Evolutionary conservation across 2,329 filamentous ascomycete genomes (phyloP).

Genomic region (Cladobotryum mycophilum): DNA sequence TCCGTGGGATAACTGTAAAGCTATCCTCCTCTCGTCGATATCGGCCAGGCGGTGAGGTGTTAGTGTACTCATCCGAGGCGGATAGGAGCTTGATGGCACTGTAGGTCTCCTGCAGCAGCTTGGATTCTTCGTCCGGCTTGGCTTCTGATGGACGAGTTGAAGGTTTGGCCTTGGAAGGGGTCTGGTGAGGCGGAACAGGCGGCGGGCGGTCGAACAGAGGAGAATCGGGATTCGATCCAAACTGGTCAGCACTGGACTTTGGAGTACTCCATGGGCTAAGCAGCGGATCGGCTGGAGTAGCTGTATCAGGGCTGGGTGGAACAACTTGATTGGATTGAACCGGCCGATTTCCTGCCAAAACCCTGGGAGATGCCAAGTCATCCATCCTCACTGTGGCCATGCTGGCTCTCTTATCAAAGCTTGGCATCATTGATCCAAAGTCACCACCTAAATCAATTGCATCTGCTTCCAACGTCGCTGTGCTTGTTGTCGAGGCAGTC

Average conservation of each 20-base stretch:
- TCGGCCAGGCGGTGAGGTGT: conserved; percentile 16
- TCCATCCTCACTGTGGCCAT: conserved; percentile 41
- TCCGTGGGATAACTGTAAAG: conserved; percentile 26
- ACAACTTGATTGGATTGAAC: conserved; percentile 32
- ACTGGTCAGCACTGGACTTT: conserved; percentile 39
- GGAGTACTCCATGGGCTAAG: conserved; percentile 48
- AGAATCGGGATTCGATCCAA: conserved; percentile 33
- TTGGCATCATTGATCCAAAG: conserved; percentile 50
- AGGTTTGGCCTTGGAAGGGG: conserved; percentile 19
- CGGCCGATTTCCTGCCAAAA: conserved; percentile 40
- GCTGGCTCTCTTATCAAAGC: conserved; percentile 51
- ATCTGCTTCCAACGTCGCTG: conserved; percentile 40
- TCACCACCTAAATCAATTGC: conserved; percentile 51
- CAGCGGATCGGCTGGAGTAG: conserved; percentile 37
- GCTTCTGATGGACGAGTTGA: conserved; percentile 31
- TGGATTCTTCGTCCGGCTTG: conserved; percentile 47
- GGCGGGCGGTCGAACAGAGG: conserved; percentile 33
- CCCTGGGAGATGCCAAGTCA: conserved; percentile 33
- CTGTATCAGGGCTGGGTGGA: conserved; percentile 41
- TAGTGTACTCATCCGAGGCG: conserved; percentile 16
- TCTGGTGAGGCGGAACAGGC: conserved; percentile 34
- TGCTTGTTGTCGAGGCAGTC: conserved; percentile 49
- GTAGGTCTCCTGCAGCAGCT: conserved; percentile 46
- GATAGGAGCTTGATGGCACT: conserved; percentile 42
- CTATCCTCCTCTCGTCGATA: conserved; percentile 38